Conservation (phyloP, 2,329 filamentous ascomycete genomes). For the Onygenales sp. region DNA sequence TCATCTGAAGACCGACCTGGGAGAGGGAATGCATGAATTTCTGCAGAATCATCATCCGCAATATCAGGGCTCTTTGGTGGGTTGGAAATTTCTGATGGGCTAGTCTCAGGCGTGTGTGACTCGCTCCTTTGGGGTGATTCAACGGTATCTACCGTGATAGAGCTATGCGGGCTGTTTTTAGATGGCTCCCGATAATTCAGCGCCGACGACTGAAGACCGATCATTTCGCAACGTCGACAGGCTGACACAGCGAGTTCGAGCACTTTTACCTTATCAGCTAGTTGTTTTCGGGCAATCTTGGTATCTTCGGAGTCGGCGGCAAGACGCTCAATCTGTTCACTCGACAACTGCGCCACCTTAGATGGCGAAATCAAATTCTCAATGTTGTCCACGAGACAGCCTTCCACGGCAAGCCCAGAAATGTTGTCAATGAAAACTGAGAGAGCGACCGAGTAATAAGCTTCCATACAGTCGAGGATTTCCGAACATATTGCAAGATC, state of each 20-base stretch:
- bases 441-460: constrained; percentile 18
- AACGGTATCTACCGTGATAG: not conserved
- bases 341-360: constrained; percentile 22
- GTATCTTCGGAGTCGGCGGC: constrained; percentile 17
- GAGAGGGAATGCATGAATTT: not conserved
- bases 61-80: not conserved
- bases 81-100: not conserved
- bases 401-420: constrained; percentile 27
- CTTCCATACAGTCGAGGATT: constrained; percentile 15
- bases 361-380: constrained; percentile 24
- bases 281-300: constrained; percentile 3
- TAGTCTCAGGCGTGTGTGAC: not conserved
- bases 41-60: not conserved
- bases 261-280: constrained; percentile 9
- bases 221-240: constrained; percentile 13
- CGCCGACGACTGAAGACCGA: constrained; percentile 9
- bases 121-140: constrained; percentile 3
- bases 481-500: constrained; percentile 9
- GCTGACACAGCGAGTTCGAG: constrained; percentile 10
- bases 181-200: constrained; percentile 7
- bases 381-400: constrained; percentile 27
- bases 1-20: constrained; percentile 1
- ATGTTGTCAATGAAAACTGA: constrained; percentile 30
- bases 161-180: constrained; percentile 3
- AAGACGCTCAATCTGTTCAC: constrained; percentile 15